Conservation (phyloP, 768 basidiomycete genomes). For the Mycena indigotica region DNA sequence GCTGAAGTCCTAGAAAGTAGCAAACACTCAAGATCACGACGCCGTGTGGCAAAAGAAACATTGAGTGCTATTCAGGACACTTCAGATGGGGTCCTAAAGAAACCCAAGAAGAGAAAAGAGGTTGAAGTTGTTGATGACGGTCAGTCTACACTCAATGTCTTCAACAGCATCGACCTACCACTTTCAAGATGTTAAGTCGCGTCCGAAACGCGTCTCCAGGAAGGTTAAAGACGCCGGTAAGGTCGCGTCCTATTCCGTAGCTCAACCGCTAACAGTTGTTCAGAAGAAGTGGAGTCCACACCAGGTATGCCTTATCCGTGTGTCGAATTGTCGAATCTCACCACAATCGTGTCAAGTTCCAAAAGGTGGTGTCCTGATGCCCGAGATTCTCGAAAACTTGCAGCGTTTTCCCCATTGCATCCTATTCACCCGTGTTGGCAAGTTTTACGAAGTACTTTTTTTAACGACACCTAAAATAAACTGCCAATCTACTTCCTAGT, state of each 20-base stretch:
- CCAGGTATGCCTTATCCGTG: slow-evolving; percentile 1
- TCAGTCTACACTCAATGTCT: neutral
- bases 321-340: neutral
- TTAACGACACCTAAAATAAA: slow-evolving; percentile 5
- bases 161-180: neutral
- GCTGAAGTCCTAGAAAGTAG: neutral
- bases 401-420: slow-evolving; percentile 84
- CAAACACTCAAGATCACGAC: neutral
- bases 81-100: neutral
- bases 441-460: slow-evolving; percentile 84
- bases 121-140: slow-evolving; percentile 2
- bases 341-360: neutral
- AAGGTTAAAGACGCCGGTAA: slow-evolving; percentile 6
- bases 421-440: slow-evolving; percentile 87
- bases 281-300: neutral
- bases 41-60: neutral
- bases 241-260: neutral
- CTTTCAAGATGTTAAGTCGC: slow-evolving; percentile 3
- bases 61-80: neutral
- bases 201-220: slow-evolving; percentile 12
- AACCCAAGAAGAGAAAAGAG: neutral
- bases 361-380: slow-evolving; percentile 55
- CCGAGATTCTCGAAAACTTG: slow-evolving; percentile 71
- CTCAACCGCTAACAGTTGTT: neutral
- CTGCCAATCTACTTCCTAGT: slow-evolving; percentile 59